Conservation (phyloP, 352 stramenopile species). For the Globisporangium apiculatum region DNA sequence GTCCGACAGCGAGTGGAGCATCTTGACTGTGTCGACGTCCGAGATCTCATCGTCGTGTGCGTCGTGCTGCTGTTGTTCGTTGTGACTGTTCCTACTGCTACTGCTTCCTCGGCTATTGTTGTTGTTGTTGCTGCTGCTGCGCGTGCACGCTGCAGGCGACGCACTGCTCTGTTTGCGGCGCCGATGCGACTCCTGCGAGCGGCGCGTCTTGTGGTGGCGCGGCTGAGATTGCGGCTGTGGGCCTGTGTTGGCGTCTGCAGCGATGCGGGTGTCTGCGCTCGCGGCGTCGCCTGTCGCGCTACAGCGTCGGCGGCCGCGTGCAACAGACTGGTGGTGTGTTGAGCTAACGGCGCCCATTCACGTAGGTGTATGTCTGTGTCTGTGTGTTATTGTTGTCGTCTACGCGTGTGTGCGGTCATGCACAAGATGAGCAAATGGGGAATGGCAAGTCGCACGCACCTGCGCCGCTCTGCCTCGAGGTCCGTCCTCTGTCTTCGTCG, state of each 20-base stretch:
- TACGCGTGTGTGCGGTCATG: no score
- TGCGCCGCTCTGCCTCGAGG: no score
- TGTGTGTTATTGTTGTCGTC: no score
- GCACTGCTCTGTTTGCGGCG: slow-evolving; percentile 4
- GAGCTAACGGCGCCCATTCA: slow-evolving; percentile 9
- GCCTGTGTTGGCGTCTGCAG: not conserved
- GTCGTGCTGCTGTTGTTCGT: not conserved
- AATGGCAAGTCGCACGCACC: no score
- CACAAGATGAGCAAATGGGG: no score
- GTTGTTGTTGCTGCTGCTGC: not conserved
- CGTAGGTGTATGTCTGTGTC: not conserved
- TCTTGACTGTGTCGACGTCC: slow-evolving; percentile 13
- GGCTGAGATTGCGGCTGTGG: not conserved
- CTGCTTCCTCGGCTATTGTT: not conserved
- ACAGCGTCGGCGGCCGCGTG: not conserved
- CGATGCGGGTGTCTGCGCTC: not conserved
- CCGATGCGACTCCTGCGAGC: slow-evolving; percentile 8
- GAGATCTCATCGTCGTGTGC: slow-evolving; percentile 2
- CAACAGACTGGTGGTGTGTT: not conserved
- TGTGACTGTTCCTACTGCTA: not conserved
- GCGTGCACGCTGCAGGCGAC: not conserved
- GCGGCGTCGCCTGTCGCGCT: not conserved
- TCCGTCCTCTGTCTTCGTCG: no score
- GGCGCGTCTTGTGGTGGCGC: slow-evolving; percentile 14
- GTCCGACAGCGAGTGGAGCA: slow-evolving; percentile 47